Evolutionary conservation across 139 green algal genomes (phyloP), one percentile per base, ranked within the genome.

Genomic region (Volvox reticuliferus): DNA sequence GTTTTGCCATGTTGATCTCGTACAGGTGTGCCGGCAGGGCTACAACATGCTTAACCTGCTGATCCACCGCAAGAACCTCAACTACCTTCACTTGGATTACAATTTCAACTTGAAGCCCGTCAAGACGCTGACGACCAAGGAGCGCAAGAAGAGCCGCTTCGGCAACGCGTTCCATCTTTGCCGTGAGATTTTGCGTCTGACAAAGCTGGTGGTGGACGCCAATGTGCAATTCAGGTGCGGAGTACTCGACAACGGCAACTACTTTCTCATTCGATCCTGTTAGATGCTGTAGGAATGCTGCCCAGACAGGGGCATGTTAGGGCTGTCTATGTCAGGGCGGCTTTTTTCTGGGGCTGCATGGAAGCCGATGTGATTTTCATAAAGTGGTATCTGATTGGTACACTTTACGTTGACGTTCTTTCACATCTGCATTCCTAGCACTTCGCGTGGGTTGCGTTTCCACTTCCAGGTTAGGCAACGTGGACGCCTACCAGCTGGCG

Each of bases 21-120:
- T 73, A 75, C 97, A 99, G 96, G 98, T 99, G 35, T 99, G 98
- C 96, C 93, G 97, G 63, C 98, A 99, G 96, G 98, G 98, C 67
- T 99, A 99, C 97, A 99, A 99, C 96, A 99, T 99, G 98, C 96
- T 99, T 82, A 99, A 99, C 96, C 95, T 99, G 93, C 97, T 99
- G n/a, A 99, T 99, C 92, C 98, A 99, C 95, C 97, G 98, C 91
- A 99, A 99, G 97, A 99, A 99, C 94, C 97, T 99, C 69, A 99
- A 99, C 95, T 99, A 99, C 96, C 96, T 99, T 68, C 98, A 99
- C 93, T 94, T 99, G 88, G 98, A 99, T 94, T 99, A 99, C 97
- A 99, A 99, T 96, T 99, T 99, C 96, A 99, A 99, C 95, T 94
- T 99, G 76, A 99, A 99, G 96, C 98, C 98, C 0, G 97, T 99